These are phyloP conservation scores for Fusarium sambucinum DNA, from an alignment of 2,329 filamentous ascomycete genomes.

Conservation along the genomic window DNA sequence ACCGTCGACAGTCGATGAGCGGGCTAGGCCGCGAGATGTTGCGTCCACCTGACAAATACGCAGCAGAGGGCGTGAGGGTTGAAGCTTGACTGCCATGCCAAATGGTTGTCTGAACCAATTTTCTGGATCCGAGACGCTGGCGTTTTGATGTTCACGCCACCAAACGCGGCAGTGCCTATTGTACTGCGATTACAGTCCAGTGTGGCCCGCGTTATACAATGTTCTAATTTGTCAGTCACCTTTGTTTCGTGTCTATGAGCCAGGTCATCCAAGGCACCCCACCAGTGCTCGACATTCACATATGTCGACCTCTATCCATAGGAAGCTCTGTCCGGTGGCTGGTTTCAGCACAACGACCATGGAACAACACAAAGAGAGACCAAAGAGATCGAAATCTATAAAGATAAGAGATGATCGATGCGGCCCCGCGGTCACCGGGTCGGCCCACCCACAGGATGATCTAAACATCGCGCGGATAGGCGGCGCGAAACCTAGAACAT, in stretches of 20 bases:
- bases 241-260: conserved; percentile 1
- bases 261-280: neutral
- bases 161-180: conserved; percentile 5
- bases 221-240: neutral
- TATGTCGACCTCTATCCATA: conserved; percentile 6
- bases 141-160: conserved; percentile 30
- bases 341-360: neutral
- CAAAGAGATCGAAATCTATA: neutral
- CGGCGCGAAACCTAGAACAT: conserved; percentile 9
- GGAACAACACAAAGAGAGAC: neutral
- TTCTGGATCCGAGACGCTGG: conserved; percentile 36
- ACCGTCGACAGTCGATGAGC: conserved; percentile 13
- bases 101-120: conserved; percentile 12
- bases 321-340: neutral
- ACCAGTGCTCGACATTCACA: conserved; percentile 11
- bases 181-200: conserved; percentile 6
- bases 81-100: conserved; percentile 1
- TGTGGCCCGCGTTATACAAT: conserved; percentile 4
- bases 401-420: conserved; percentile 13
- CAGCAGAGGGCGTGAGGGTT: conserved; percentile 12
- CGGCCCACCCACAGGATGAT: conserved; percentile 21
- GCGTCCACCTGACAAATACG: conserved; percentile 9
- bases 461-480: conserved; percentile 24
- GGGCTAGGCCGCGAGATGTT: conserved; percentile 22
- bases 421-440: conserved; percentile 8